Base-by-base conservation (phyloP, 352 stramenopile genomes). In the Pythium insidiosum region DNA sequence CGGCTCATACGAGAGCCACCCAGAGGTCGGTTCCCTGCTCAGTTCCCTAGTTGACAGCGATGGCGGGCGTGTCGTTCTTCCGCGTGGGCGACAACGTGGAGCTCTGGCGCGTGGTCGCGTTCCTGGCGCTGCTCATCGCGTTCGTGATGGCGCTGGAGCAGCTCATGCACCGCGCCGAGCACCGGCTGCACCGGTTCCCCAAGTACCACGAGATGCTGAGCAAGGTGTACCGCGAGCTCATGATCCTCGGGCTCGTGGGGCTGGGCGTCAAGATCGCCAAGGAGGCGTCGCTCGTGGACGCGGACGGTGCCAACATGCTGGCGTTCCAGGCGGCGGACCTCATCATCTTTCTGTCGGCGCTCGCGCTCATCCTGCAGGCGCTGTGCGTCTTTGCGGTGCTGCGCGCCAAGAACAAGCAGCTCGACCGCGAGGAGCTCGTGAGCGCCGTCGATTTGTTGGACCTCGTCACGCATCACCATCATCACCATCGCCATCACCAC, bases 1-100 rank as follows among this genome's bases (percentile, higher is more conserved):
- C n/a, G n/a, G n/a, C n/a, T n/a, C n/a, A n/a, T n/a, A n/a, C n/a
- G n/a, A n/a, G n/a, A n/a, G n/a, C n/a, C n/a, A n/a, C n/a, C n/a
- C n/a, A n/a, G n/a, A n/a, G n/a, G n/a, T n/a, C n/a, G n/a, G n/a
- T n/a, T n/a, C n/a, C n/a, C n/a, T n/a, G n/a, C n/a, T n/a, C n/a
- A n/a, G n/a, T n/a, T n/a, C n/a, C n/a, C n/a, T n/a, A n/a, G n/a
- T n/a, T n/a, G n/a, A n/a, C n/a, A n/a, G n/a, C n/a, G n/a, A n/a
- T n/a, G n/a, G n/a, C n/a, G n/a, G n/a, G n/a, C n/a, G n/a, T n/a
- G 23, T 79, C 72, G 31, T 50, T 77, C 11, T 82, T 84, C 49
- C 51, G 54, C 40, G 63, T 82, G 11, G 72, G 67, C 21, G 39
- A 68, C 4, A 57, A 60, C 31, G 67, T 84, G 26, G 68, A 79